Percentiles rank a stretch among this genome's conserved stretches.
Conservation (phyloP, 176 grass and related monocot species). For the Oropetium thomaeum region DNA sequence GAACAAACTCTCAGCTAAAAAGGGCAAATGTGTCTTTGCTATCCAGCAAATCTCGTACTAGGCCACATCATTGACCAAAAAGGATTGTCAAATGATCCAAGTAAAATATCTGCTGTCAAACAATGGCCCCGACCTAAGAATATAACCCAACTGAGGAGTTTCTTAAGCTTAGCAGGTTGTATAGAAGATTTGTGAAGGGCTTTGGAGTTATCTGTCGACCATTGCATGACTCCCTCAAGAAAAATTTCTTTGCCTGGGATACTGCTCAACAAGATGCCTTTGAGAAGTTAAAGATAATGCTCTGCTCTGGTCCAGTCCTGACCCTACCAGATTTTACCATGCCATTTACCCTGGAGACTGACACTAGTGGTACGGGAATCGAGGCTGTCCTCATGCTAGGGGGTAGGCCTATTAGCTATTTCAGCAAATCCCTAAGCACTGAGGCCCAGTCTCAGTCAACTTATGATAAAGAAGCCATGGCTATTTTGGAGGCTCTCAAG, state of each 20-base stretch:
- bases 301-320: neutral
- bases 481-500: neutral
- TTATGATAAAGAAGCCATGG: neutral
- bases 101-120: too few relatives aligned
- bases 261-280: neutral
- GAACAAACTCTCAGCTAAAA: too few relatives aligned
- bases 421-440: neutral
- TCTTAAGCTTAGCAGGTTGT: too few relatives aligned
- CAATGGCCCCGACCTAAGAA: too few relatives aligned
- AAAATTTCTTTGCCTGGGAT: neutral
- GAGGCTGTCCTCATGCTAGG: neutral
- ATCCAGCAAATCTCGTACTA: too few relatives aligned
- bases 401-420: neutral
- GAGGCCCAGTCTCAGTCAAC: neutral
- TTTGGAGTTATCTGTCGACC: neutral
- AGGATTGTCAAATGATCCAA: too few relatives aligned
- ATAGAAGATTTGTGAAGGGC: neutral
- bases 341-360: neutral
- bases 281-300: neutral
- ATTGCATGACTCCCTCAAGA: neutral
- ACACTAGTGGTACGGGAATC: neutral
- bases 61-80: too few relatives aligned
- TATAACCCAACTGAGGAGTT: too few relatives aligned
- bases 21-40: too few relatives aligned
- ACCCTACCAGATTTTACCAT: neutral